These are phyloP conservation scores for Daldinia eschscholtzii DNA, from an alignment of 2,329 filamentous ascomycete genomes.

Conservation along the genomic window DNA sequence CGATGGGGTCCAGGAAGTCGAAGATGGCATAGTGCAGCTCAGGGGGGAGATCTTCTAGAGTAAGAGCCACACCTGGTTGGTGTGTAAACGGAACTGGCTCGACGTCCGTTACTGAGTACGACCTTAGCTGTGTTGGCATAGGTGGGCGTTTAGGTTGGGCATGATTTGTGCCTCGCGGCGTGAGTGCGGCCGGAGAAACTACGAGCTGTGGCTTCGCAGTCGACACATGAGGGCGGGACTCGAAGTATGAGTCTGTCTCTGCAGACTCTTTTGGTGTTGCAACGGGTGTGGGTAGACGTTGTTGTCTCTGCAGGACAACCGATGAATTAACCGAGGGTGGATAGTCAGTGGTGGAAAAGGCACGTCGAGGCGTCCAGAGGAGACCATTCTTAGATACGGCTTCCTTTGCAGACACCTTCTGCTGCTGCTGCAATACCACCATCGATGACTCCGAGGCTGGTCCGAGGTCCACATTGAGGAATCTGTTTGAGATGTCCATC, in stretches of 20 bases:
- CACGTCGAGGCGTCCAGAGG: constrained; percentile 48
- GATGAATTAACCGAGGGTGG: constrained; percentile 41
- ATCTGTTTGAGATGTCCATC: constrained; percentile 48
- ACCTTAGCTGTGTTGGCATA: constrained; percentile 64
- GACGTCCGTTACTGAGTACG: constrained; percentile 72
- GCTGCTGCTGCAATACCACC: constrained; percentile 38
- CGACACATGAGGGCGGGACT: constrained; percentile 21
- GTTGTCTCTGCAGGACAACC: constrained; percentile 36
- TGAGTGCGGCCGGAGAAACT: constrained; percentile 33
- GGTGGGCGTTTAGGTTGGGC: constrained; percentile 50
- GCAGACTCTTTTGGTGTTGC: constrained; percentile 41
- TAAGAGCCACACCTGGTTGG: constrained; percentile 60
- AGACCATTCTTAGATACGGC: constrained; percentile 32
- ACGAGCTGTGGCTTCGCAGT: constrained; percentile 9
- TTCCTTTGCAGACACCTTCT: constrained; percentile 36
- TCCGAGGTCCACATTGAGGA: constrained; percentile 46
- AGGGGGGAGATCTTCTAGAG: constrained; percentile 66
- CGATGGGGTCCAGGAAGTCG: constrained; percentile 73
- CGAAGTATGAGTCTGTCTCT: constrained; percentile 45
- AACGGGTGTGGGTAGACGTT: constrained; percentile 42
- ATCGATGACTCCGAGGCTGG: constrained; percentile 43
- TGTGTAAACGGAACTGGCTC: constrained; percentile 67
- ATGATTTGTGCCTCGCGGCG: constrained; percentile 19
- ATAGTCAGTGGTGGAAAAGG: constrained; percentile 51
- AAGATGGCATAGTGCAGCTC: constrained; percentile 73